Base-by-base conservation (phyloP, 2,329 filamentous ascomycete genomes). In the Arthrobotrys musiformis region DNA sequence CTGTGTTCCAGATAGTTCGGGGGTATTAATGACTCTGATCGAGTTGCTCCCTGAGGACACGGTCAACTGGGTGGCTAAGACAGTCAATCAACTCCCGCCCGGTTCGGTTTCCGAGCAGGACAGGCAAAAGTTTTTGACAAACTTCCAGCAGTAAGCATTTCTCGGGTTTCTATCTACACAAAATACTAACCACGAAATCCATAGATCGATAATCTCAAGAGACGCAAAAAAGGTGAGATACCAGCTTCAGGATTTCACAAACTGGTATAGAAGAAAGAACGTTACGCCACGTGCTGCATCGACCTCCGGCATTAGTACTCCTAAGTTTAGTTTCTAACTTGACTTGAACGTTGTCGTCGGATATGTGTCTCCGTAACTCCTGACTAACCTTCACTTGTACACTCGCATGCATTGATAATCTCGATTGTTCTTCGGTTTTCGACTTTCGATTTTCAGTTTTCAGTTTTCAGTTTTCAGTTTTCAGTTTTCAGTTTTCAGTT, bases 1-100 rank as follows among this genome's bases (percentile, higher is more conserved):
- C 83, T 97, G 94, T 84, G 97, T 98, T 82, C 91, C 94, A 0
- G 95, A 99, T 82, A 94, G 93, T 15, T 97, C 93, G 58, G 94
- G 93, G 3, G 93, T 97, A n/a, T 85, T 99, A 63, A 89, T 99
- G 76, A 90, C 91, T 2, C 87, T 98, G 79, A 97, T 99, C 82
- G 91, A 97, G 83, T 86, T 98, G 44, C 86, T 96, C 82, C 95
- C 95, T 0, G 86, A 89, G 66, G 88, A 95, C 82, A 93, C 93
- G 13, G 90, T 92, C 0, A 84, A 86, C 4, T 98, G 95, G 94
- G 90, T 97, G 22, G 90, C 93, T 79, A 88, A 87, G 19, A 98
- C 95, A 0, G 89, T 99, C 70, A 89, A 90, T 78, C 89, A 97
- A 86, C 86, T 99, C 11, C 95, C 95, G 0, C 85, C 88, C 7